Evolutionary conservation across 306 rosid species (phyloP).

Genomic region (Canavalia gladiata): DNA sequence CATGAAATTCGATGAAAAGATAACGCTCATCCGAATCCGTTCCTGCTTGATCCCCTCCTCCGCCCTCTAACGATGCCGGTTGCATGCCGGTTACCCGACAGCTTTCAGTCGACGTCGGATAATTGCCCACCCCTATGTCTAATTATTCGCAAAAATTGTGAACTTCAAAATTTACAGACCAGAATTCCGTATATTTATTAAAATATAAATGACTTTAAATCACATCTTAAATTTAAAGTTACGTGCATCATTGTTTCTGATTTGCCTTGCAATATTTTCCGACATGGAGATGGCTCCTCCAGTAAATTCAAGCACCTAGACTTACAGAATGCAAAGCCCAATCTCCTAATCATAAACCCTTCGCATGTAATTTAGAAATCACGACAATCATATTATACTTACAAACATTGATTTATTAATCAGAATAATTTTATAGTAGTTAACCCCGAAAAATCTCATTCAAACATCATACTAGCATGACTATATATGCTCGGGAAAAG

Average conservation of each 20-base stretch:
- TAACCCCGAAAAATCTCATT: slow-evolving; percentile 9
- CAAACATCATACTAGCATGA: slow-evolving; percentile 39
- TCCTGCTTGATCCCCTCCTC: too few relatives aligned
- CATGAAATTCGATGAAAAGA: too few relatives aligned
- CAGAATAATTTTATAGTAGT: not conserved
- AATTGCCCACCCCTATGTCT: not conserved
- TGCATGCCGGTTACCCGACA: too few relatives aligned
- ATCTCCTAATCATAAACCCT: slow-evolving; percentile 16
- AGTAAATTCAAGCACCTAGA: not conserved
- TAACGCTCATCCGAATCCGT: too few relatives aligned
- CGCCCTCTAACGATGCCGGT: too few relatives aligned
- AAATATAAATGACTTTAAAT: not conserved
- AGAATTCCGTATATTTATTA: not conserved
- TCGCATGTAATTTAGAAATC: not conserved
- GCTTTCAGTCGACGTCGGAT: too few relatives aligned
- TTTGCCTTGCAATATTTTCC: not conserved
- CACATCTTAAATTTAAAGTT: not conserved
- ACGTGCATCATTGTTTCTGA: not conserved
- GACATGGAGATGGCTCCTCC: not conserved
- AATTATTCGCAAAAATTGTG: not conserved
- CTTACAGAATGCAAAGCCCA: not conserved
- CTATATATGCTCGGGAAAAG: not conserved
- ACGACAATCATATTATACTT: slow-evolving; percentile 17
- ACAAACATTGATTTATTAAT: not conserved
- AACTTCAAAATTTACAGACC: not conserved